Conservation (phyloP, 495 filamentous ascomycete genomes). For the Aeminium ludgeri region DNA sequence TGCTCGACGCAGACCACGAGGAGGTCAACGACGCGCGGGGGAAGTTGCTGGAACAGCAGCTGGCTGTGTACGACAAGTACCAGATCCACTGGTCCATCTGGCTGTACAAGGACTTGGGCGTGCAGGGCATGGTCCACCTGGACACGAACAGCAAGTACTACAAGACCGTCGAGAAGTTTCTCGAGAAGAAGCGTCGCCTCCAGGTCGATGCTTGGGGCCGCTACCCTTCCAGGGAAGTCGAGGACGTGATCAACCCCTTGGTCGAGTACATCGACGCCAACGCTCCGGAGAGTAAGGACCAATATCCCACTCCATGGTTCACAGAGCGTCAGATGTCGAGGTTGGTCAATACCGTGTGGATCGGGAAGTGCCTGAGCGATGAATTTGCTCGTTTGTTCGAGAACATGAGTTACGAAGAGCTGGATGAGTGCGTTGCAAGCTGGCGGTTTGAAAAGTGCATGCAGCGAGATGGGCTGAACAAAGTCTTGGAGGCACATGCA, state of each 20-base stretch:
- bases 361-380: slow-evolving; percentile 35
- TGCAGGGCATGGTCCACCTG: slow-evolving; percentile 44
- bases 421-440: slow-evolving; percentile 39
- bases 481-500: slow-evolving; percentile 32
- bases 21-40: slow-evolving; percentile 36
- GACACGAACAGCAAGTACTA: slow-evolving; percentile 33
- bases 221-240: slow-evolving; percentile 24
- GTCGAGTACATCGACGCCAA: slow-evolving; percentile 30
- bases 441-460: slow-evolving; percentile 43
- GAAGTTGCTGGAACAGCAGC: slow-evolving; percentile 36
- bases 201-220: slow-evolving; percentile 41
- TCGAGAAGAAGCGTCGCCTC: slow-evolving; percentile 37
- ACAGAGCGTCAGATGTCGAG: slow-evolving; percentile 39
- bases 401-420: slow-evolving; percentile 34
- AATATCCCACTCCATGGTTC: slow-evolving; percentile 40
- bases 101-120: slow-evolving; percentile 49
- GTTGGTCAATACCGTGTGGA: slow-evolving; percentile 34
- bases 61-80: slow-evolving; percentile 39
- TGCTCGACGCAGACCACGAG: slow-evolving; percentile 24
- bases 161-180: slow-evolving; percentile 32
- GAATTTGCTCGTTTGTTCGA: slow-evolving; percentile 43
- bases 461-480: slow-evolving; percentile 38
- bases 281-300: slow-evolving; percentile 26
- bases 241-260: slow-evolving; percentile 26
- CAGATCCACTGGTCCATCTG: slow-evolving; percentile 45